Evolutionary conservation across 2,329 filamentous ascomycete species (phyloP).

Genomic region (Verticillium albo-atrum): DNA sequence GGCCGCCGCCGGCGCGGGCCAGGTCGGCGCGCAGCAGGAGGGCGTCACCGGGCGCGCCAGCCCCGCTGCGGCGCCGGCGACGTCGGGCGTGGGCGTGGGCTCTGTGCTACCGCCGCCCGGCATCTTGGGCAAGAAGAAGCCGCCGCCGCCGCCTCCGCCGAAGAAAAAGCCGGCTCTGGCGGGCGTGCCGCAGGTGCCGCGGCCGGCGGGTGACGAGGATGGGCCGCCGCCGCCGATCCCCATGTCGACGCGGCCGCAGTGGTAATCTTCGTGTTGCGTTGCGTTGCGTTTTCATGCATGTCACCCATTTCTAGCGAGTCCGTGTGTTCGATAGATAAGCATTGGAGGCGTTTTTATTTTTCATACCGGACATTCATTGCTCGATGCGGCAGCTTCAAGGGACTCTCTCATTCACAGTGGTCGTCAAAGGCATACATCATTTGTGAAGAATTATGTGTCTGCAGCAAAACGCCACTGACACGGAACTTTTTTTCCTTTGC

Average conservation of each 20-base stretch:
- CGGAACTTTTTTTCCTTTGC: conserved; percentile 10
- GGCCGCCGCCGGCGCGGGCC: no score
- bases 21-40: conserved; percentile 8
- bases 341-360: conserved; percentile 8
- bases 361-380: no score
- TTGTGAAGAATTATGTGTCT: conserved; percentile 6
- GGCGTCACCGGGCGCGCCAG: conserved; percentile 2
- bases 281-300: no score
- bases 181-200: conserved; percentile 7
- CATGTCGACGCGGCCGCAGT: conserved; percentile 44
- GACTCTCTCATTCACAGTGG: not conserved
- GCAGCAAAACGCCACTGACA: conserved; percentile 2
- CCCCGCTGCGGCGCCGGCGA: not conserved
- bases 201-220: conserved; percentile 19
- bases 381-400: no score
- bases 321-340: not conserved
- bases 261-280: no score
- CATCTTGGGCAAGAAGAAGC: conserved; percentile 45
- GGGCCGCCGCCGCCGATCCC: conserved; percentile 50
- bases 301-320: not conserved
- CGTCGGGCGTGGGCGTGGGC: no score
- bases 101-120: conserved; percentile 6
- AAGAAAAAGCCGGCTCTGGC: conserved; percentile 46
- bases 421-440: no score
- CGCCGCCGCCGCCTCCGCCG: conserved; percentile 44